These are phyloP conservation scores for Raffaelea albimanens DNA, from an alignment of 2,329 filamentous ascomycete species.

Conservation along the genomic window DNA sequence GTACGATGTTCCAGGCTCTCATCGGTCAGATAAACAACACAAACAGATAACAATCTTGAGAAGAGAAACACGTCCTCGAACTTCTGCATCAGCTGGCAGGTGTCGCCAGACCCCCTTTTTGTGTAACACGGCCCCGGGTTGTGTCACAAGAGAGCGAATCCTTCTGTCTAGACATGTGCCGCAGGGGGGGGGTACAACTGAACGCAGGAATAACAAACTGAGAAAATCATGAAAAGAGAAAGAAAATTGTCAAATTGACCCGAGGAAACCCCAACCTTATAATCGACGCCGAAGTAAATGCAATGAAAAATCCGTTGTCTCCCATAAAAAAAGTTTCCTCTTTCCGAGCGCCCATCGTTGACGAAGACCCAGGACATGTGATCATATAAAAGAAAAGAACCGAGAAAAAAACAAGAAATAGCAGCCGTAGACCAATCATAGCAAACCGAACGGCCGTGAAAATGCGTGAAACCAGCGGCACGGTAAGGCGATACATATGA, in stretches of 20 bases:
- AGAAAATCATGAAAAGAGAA: background rate
- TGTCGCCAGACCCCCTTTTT: background rate
- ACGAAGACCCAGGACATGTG: no score
- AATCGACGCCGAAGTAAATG: background rate
- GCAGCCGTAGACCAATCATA: background rate
- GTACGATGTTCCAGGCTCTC: no score
- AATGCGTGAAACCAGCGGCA: background rate
- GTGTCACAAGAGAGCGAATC: no score
- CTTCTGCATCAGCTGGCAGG: no score
- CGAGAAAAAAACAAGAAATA: background rate
- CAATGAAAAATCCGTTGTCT: conserved; percentile 5
- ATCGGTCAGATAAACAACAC: no score
- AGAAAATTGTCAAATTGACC: background rate
- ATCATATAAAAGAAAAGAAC: background rate
- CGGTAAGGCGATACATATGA: background rate
- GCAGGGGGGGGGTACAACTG: no score
- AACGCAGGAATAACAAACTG: no score
- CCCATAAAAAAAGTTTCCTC: background rate
- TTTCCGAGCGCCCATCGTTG: conserved; percentile 2
- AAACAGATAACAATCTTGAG: no score
- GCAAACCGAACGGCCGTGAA: conserved; percentile 1
- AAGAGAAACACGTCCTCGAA: no score
- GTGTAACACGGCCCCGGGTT: no score
- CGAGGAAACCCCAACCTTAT: background rate
- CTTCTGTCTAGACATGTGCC: no score